Conservation (phyloP, 805 yeast species). For the Ogataea minuta region DNA sequence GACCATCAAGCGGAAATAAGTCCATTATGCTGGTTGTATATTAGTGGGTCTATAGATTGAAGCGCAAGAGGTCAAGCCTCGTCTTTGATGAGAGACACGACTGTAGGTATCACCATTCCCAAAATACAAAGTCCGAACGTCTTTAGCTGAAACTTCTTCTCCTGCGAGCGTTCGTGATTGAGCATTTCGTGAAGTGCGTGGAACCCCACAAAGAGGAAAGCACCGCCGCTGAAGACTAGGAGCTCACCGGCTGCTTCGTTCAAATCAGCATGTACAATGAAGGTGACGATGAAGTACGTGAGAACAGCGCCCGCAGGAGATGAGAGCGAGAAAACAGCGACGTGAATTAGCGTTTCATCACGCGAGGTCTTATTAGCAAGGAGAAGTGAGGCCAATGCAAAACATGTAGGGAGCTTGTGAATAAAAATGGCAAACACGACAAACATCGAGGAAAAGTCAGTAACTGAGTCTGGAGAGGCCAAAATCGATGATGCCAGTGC, state of each 20-base stretch:
- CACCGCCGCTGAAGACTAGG: conserved; percentile 66
- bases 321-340: conserved; percentile 52
- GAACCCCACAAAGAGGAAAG: conserved; percentile 67
- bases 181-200: conserved; percentile 54
- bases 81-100: conserved; percentile 28
- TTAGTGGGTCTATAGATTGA: conserved; percentile 2
- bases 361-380: conserved; percentile 35
- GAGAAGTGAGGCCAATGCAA: conserved; percentile 60
- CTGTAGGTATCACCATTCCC: conserved; percentile 32
- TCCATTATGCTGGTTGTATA: conserved; percentile 1
- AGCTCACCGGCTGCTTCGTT: conserved; percentile 49
- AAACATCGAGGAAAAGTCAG: conserved; percentile 27
- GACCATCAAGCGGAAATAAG: conserved; percentile 19
- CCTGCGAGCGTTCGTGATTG: conserved; percentile 11
- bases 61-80: conserved; percentile 10
- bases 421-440: conserved; percentile 61
- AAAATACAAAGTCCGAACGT: conserved; percentile 21
- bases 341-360: conserved; percentile 41
- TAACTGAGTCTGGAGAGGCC: conserved; percentile 24
- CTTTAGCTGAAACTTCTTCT: conserved; percentile 8
- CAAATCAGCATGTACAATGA: conserved; percentile 16
- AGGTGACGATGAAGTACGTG: conserved; percentile 37
- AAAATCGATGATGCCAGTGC: conserved; percentile 60
- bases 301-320: conserved; percentile 61
- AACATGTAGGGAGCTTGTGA: conserved; percentile 75